Conservation (phyloP, 441 rosid species). For the Populus hybrid region DNA sequence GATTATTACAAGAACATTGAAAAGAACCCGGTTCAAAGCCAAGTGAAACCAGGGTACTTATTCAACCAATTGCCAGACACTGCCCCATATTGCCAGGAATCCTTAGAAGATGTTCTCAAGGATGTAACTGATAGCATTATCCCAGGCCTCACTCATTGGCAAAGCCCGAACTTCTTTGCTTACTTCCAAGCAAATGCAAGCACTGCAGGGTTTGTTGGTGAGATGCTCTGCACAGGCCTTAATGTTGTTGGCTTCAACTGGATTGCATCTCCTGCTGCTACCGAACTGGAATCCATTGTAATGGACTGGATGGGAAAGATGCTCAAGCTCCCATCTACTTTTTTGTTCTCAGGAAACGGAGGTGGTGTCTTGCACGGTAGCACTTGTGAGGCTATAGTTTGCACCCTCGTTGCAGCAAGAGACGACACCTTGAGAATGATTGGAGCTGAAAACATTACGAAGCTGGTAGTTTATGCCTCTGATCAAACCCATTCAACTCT, state of each 20-base stretch:
- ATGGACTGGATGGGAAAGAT: slow-evolving; percentile 35
- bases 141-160: slow-evolving; percentile 42
- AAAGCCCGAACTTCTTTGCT: slow-evolving; percentile 32
- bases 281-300: slow-evolving; percentile 31
- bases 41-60: slow-evolving; percentile 27
- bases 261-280: slow-evolving; percentile 27
- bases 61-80: slow-evolving; percentile 5
- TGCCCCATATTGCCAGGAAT: slow-evolving; percentile 20
- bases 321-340: slow-evolving; percentile 29
- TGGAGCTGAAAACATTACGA: slow-evolving; percentile 18
- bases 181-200: slow-evolving; percentile 28
- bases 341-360: slow-evolving; percentile 35
- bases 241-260: slow-evolving; percentile 34
- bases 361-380: slow-evolving; percentile 39
- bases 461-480: slow-evolving; percentile 34
- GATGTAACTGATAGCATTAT: slow-evolving; percentile 19
- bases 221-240: slow-evolving; percentile 35
- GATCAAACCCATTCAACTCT: slow-evolving; percentile 35
- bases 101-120: slow-evolving; percentile 17
- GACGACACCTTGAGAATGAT: slow-evolving; percentile 11
- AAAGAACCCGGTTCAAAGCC: slow-evolving; percentile 31
- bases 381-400: slow-evolving; percentile 30
- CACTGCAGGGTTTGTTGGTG: slow-evolving; percentile 33
- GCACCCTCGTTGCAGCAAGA: slow-evolving; percentile 34
- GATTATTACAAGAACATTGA: slow-evolving; percentile 27